Base-by-base conservation (phyloP, 208 protist genomes). In the Acanthamoeba lenticulata region DNA sequence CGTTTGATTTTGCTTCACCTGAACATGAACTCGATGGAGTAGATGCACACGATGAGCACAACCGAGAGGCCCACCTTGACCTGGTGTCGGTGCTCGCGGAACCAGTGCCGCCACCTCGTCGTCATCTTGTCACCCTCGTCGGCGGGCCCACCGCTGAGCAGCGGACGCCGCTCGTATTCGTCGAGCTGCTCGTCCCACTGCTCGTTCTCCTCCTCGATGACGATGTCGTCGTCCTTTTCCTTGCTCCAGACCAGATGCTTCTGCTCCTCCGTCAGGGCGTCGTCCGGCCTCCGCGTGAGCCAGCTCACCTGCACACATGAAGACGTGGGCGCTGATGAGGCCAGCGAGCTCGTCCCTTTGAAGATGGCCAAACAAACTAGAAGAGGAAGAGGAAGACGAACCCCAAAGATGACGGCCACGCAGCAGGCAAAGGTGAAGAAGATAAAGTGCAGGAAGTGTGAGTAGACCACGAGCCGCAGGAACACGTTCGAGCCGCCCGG, bases 361-460 rank as follows among this genome's bases (percentile, higher is more conserved):
- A 5, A 49, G 9, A 49, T 15, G 19, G 11, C 47, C 47, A 9
- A 19, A 52, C 47, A 9, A 19, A 19, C 11, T 9, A 52, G 47
- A 52, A 52, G 47, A 52, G 11, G 15, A 74, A 7, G 62, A 32
- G 1, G 5, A n/a, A 0, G 1, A 69, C 65, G 65, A 40, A 74
- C 60, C 45, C 55, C 86, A 24, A 92, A 65, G 17, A 92, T 92
- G 40, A 92, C 34, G 24, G 40, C 57, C 36, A 92, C 62, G 44
- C 86, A 92, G 29, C 29, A 92, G 21, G 24, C 86, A 69, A 92
- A 92, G 13, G 60, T 65, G n/a, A 65, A 65, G 29, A 92, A 92
- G 24, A 74, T 92, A 42, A 92, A 92, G 62, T 92, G 86, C 29
- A 92, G 40, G 45, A 92, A 92, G 86, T 92, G 49, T 24, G 86